A percentile compares a stretch with the other conserved stretches of the same genome.
These are phyloP conservation scores for Citrus cavaleriei DNA, from an alignment of 345 rosid species.

Conservation along the genomic window DNA sequence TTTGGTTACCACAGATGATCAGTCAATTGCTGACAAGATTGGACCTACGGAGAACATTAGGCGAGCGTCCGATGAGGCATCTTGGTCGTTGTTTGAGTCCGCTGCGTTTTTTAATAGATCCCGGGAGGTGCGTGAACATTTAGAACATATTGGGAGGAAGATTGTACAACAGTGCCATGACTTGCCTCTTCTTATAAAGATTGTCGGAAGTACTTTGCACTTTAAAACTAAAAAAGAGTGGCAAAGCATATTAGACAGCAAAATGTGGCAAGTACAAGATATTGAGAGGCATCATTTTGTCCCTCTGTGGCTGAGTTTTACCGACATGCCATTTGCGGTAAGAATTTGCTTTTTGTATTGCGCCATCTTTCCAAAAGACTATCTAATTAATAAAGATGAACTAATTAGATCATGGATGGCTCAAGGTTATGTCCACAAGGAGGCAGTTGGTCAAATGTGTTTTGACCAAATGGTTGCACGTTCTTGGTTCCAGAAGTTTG, in stretches of 20 bases:
- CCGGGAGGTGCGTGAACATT: background rate
- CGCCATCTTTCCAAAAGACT: conserved; percentile 18
- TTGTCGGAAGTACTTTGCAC: conserved; percentile 14
- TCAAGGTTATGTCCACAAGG: background rate
- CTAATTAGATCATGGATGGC: background rate
- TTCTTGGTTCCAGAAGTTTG: background rate
- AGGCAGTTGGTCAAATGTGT: background rate
- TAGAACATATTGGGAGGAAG: conserved; percentile 6
- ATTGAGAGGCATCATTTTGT: background rate
- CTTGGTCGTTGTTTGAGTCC: conserved; percentile 12
- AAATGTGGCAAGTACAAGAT: background rate
- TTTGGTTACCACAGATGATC: background rate
- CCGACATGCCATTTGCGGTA: background rate
- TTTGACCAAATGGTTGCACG: background rate
- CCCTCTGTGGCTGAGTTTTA: background rate
- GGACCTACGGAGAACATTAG: background rate
- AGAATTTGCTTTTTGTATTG: background rate
- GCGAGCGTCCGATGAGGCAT: background rate
- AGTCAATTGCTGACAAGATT: background rate
- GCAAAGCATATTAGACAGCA: conserved; percentile 10
- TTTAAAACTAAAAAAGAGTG: background rate
- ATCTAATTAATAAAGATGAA: background rate
- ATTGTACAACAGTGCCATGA: conserved; percentile 21
- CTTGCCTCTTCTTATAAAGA: conserved; percentile 19
- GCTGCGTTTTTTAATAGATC: conserved; percentile 6